Evolutionary conservation across 495 filamentous ascomycete genomes (phyloP), one percentile per base, ranked within the genome.

Genomic region (Sporormia fimetaria): DNA sequence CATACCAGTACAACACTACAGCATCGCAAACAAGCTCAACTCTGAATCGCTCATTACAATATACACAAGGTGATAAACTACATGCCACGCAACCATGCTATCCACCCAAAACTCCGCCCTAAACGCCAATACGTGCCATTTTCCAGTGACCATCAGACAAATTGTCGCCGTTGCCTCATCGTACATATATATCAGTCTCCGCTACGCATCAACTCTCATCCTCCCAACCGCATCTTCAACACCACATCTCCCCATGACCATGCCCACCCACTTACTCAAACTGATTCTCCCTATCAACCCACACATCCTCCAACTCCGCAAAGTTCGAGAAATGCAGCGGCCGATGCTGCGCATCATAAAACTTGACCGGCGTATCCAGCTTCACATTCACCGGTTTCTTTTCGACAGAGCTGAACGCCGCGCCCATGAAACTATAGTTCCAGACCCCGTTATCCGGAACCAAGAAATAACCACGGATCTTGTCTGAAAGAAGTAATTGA

Each of bases 361-460:
- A 99, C 7, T 76, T 52, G 40, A 36, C 41, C 16, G 92, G 92
- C 16, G 81, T 86, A 67, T 96, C 92, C 46, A 99, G 76, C 70
- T 88, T 90, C 44, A 95, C 87, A 57, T 83, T 77, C 34, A 90
- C 73, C 21, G 78, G 68, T 62, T 82, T 86, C 76, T 94, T 94
- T 69, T 95, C 88, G 37, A 92, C 69, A 14, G 73, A 75, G 31
- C 76, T 76, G 57, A 95, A 99, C 11, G 74, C 74, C 43, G 79
- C 83, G 26, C 90, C 90, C 78, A 95, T 87, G 67, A 96, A 96
- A 59, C 81, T 90, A 62, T 93, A 99, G 63, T 99, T 99, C 92
- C 92, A 99, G 17, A 82, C 70, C 31, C 79, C 79, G 21, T 78
- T 79, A 46, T 96, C 92, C 10, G 92, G 92, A 11, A 94, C 85